Base-by-base conservation (phyloP, 176 grass and related monocot species). In the Carex littledalei region DNA sequence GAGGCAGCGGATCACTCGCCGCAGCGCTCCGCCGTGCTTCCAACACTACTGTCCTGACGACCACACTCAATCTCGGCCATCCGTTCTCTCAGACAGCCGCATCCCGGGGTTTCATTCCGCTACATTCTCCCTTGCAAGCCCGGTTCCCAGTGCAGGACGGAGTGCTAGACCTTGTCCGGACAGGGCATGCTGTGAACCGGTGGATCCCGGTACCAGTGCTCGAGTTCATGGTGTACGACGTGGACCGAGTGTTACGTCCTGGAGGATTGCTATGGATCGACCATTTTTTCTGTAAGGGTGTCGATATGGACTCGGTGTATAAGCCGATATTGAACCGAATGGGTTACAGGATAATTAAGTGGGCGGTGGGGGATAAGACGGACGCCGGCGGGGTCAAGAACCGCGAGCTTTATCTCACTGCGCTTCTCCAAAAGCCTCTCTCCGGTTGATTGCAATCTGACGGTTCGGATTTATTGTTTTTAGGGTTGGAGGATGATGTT, bases 181-280 rank as follows among this genome's bases (percentile, higher is more conserved):
- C 91, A 67, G 95, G 95, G 1, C 95, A 94, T 83, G 95, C 95
- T 15, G 92, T 97, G 20, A 97, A 97, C 95, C 87, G 95, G 37
- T 97, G 95, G 95, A 94, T 97, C 81, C 95, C 95, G 29, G 86
- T 85, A 83, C 81, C 81, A 68, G 89, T 82, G 12, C 86, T 97
- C 14, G 95, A 94, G 87, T 94, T 97, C 89, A 80, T 97, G 79
- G 87, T 94, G 85, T 97, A 97, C 88, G 95, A 97, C 67, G 88
- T 91, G 20, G 95, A 94, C 86, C 47, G 95, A 4, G 92, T 86
- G 89, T 87, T 97, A 67, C 90, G 92, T 9, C 88, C 92, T 0
- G 92, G 95, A 8, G 95, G 92, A 9, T 85, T 97, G 37, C 85
- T 97, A 21, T 97, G 95, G 95, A 77, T 97, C 62, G 95, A 97